Conservation (phyloP, 2,329 filamentous ascomycete genomes). For the Purpureocillium lavendulum region DNA sequence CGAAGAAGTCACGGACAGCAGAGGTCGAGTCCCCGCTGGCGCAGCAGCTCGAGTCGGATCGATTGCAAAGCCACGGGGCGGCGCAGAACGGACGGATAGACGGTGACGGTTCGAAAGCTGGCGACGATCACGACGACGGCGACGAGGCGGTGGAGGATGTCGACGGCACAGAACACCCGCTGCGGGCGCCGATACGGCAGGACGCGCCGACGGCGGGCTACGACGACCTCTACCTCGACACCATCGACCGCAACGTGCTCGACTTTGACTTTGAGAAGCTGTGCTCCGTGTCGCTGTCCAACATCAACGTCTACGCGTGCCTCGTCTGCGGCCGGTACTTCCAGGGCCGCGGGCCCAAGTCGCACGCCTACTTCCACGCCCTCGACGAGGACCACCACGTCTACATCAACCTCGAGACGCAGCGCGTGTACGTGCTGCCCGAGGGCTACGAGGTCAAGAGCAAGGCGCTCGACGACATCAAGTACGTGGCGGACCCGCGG, state of each 20-base stretch:
- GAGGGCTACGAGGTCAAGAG: conserved; percentile 96
- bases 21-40: conserved; percentile 30
- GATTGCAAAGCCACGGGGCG: no score
- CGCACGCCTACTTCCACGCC: conserved; percentile 94
- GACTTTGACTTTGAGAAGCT: conserved; percentile 99
- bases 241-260: conserved; percentile 83
- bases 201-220: conserved; percentile 78
- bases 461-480: conserved; percentile 94
- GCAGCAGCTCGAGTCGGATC: not conserved
- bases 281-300: conserved; percentile 89
- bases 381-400: conserved; percentile 94
- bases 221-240: conserved; percentile 94
- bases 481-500: conserved; percentile 88
- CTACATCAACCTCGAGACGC: conserved; percentile 94
- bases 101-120: not conserved
- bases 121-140: conserved; percentile 12
- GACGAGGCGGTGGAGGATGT: conserved; percentile 32
- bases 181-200: conserved; percentile 54
- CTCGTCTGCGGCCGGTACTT: conserved; percentile 97
- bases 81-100: not conserved
- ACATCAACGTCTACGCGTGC: conserved; percentile 98
- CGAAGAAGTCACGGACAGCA: conserved; percentile 48
- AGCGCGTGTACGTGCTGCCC: conserved; percentile 84
- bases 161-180: conserved; percentile 24
- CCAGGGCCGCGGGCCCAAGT: conserved; percentile 86